Evolutionary conservation across 2,329 filamentous ascomycete genomes (phyloP).

Genomic region (Aspergillus sp.): DNA sequence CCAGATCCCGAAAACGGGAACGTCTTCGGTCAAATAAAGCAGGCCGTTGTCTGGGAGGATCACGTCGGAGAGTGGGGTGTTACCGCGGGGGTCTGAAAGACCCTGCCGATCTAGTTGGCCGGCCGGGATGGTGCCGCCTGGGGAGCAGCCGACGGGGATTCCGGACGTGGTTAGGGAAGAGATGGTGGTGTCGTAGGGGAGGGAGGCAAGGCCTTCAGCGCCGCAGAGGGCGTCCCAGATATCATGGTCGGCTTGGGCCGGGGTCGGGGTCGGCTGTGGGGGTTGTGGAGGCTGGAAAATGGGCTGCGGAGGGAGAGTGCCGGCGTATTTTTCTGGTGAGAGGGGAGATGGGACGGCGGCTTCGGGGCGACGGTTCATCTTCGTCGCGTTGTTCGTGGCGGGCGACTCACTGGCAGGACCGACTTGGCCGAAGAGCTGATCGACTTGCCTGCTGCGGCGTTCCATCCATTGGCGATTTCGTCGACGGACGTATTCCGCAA

Average conservation of each 20-base stretch:
- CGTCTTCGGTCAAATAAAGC: slow-evolving; percentile 34
- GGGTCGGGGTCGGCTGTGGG: slow-evolving; percentile 5
- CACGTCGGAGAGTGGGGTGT: slow-evolving; percentile 32
- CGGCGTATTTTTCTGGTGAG: slow-evolving; percentile 20
- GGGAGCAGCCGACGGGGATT: slow-evolving; percentile 32
- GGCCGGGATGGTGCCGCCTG: slow-evolving; percentile 26
- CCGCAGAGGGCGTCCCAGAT: slow-evolving; percentile 31
- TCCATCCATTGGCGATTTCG: slow-evolving; percentile 42
- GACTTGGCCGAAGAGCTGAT: slow-evolving; percentile 43
- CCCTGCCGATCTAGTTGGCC: slow-evolving; percentile 10
- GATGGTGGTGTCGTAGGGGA: slow-evolving; percentile 32
- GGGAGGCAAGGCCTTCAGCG: slow-evolving; percentile 13
- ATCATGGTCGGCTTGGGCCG: slow-evolving; percentile 19
- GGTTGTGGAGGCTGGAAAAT: slow-evolving; percentile 9
- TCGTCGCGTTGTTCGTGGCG: slow-evolving; percentile 5
- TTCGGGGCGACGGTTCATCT: slow-evolving; percentile 7
- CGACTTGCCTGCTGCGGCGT: slow-evolving; percentile 38
- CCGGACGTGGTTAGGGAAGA: slow-evolving; percentile 34
- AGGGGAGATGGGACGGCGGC: slow-evolving; percentile 21
- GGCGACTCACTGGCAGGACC: slow-evolving; percentile 17
- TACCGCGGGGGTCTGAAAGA: slow-evolving; percentile 17
- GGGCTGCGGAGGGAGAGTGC: slow-evolving; percentile 11
- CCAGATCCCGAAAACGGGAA: slow-evolving; percentile 33
- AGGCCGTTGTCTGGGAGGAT: slow-evolving; percentile 33
- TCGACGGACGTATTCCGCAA: slow-evolving; percentile 36